phyloP scores from a whole-genome alignment of 192 early-diverging fungal species.

The Linnemannia exigua region DNA sequence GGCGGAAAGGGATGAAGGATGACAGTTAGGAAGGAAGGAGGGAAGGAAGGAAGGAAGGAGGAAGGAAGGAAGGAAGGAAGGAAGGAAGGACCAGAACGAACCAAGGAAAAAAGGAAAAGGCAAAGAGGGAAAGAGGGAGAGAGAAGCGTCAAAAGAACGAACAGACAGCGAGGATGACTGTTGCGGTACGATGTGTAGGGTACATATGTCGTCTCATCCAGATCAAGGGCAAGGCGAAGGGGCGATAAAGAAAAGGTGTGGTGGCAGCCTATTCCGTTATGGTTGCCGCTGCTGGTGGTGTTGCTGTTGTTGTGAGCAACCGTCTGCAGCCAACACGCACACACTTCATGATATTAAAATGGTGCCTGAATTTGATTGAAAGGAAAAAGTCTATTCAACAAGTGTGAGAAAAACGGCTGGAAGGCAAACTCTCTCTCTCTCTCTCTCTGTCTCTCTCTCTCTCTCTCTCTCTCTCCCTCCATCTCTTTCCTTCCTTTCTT shows the following conservation, averaged over 20 bases:
- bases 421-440: neutral
- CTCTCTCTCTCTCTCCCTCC: neutral
- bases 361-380: slow-evolving; percentile 2
- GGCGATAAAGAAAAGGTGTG: too few species aligned
- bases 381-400: neutral
- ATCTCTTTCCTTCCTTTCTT: neutral
- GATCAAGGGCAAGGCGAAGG: neutral
- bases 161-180: neutral
- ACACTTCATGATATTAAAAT: neutral
- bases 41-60: neutral
- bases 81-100: neutral
- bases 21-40: neutral
- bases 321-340: neutral
- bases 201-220: neutral
- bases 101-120: neutral
- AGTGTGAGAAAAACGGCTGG: slow-evolving; percentile 6
- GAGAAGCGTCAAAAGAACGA: too few species aligned
- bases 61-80: neutral
- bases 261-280: too few species aligned
- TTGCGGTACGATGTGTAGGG: neutral
- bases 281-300: neutral
- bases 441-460: neutral
- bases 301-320: neutral
- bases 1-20: too few species aligned
- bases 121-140: neutral